These are phyloP conservation scores for Glycyrrhiza uralensis DNA, from an alignment of 306 rosid species.

Conservation along the genomic window DNA sequence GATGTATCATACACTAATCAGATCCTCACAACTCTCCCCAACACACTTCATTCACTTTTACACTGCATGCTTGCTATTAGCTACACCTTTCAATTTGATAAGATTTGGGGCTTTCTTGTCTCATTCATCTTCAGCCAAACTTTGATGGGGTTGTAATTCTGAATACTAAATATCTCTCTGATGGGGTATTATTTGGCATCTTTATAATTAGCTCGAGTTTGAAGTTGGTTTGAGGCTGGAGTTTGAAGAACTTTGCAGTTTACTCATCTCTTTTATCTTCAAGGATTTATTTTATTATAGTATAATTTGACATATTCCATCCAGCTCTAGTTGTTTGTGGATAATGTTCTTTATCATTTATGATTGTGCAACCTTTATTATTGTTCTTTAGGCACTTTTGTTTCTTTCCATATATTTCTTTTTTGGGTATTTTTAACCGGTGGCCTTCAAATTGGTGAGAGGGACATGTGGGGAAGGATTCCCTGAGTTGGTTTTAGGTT, in stretches of 20 bases:
- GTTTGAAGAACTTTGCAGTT: conserved; percentile 3
- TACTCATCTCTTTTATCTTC: not conserved
- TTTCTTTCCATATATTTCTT: not conserved
- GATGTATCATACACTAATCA: conserved; percentile 23
- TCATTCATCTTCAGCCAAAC: not conserved
- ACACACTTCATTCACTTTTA: conserved; percentile 28
- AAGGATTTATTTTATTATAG: not conserved
- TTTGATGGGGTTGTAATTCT: not conserved
- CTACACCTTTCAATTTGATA: conserved; percentile 2
- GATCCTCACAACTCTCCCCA: conserved; percentile 17
- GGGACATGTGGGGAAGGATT: conserved; percentile 38
- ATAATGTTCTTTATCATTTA: conserved; percentile 25
- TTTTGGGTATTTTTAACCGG: not conserved
- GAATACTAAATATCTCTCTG: not conserved
- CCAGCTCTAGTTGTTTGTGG: conserved; percentile 23
- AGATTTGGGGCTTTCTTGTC: conserved; percentile 27
- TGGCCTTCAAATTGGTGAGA: conserved; percentile 15
- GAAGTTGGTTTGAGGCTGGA: conserved; percentile 13
- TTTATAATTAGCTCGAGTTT: not conserved
- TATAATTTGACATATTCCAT: conserved; percentile 14
- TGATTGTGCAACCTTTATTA: conserved; percentile 21
- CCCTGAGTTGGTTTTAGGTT: conserved; percentile 21
- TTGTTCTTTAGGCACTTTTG: conserved; percentile 22
- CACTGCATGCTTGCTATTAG: not conserved
- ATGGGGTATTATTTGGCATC: conserved; percentile 25